phyloP scores from a whole-genome alignment of 169 alveolate genomes.

The Besnoitia besnoiti region DNA sequence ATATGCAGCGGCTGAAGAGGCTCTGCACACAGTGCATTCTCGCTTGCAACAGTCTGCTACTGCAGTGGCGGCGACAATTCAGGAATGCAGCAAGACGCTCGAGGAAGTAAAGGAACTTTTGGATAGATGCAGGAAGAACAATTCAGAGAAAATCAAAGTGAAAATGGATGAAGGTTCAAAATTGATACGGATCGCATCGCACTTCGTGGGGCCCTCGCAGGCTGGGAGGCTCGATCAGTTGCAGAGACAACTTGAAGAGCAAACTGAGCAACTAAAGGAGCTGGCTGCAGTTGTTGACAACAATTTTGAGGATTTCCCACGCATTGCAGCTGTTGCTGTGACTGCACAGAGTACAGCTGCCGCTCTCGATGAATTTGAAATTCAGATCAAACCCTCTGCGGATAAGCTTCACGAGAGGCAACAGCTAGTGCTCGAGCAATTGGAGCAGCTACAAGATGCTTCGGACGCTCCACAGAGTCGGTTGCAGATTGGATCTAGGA shows the following conservation, averaged over 20 bases:
- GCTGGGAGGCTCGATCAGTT: not conserved
- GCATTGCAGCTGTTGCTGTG: not conserved
- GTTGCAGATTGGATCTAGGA: not conserved
- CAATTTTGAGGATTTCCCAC: constrained; percentile 22
- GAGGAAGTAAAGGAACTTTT: not conserved
- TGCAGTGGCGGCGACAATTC: not conserved
- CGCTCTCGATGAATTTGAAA: not conserved
- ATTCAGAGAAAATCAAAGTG: not conserved
- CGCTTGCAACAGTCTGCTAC: not conserved
- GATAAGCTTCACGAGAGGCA: not conserved
- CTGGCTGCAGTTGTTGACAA: not conserved
- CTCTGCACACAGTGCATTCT: not conserved
- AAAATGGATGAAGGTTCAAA: not conserved
- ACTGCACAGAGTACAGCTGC: not conserved
- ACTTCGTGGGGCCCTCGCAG: not conserved
- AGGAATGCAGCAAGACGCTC: not conserved
- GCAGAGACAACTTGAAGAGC: not conserved
- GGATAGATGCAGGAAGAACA: not conserved
- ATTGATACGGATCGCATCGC: not conserved
- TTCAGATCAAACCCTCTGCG: not conserved
- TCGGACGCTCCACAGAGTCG: constrained; percentile 16
- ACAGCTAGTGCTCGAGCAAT: not conserved
- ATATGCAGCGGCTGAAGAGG: not conserved
- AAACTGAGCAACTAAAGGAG: not conserved
- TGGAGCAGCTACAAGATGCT: not conserved